These are phyloP conservation scores for Hymenoscyphus repandus DNA, from an alignment of 2,329 filamentous ascomycete species.

Conservation along the genomic window DNA sequence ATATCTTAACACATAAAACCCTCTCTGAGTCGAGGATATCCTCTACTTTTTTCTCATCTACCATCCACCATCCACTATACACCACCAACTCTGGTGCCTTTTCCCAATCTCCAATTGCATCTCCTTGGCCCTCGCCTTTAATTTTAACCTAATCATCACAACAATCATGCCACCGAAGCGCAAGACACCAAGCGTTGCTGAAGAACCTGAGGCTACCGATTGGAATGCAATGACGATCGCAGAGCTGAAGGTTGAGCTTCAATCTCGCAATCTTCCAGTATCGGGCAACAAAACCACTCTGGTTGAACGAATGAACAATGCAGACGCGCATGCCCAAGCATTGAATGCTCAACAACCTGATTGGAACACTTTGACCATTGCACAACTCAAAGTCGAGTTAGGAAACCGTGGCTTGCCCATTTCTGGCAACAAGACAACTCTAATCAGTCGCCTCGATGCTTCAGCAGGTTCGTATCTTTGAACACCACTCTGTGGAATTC, in stretches of 20 bases:
- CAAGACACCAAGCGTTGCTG: background rate
- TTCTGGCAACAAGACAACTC: slow-evolving; percentile 6
- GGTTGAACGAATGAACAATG: background rate
- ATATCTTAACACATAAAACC: no score
- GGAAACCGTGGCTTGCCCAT: slow-evolving; percentile 1
- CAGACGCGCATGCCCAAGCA: background rate
- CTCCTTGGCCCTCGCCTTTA: no score
- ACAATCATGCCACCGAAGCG: background rate
- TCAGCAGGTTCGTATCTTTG: background rate
- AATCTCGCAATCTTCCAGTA: background rate
- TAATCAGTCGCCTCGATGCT: slow-evolving; percentile 4
- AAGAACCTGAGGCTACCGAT: background rate
- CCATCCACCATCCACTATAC: no score
- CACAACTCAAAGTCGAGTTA: slow-evolving; percentile 7
- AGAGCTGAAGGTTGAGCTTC: background rate
- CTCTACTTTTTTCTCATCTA: no score
- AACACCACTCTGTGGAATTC: no score
- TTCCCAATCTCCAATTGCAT: no score
- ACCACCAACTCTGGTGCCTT: no score
- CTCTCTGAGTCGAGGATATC: no score
- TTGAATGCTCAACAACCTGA: background rate
- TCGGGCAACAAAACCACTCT: background rate
- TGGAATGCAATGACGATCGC: background rate
- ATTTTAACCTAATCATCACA: background rate
- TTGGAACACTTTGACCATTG: slow-evolving; percentile 1